Conservation (phyloP, 805 yeast species). For the Starmerella vitae region DNA sequence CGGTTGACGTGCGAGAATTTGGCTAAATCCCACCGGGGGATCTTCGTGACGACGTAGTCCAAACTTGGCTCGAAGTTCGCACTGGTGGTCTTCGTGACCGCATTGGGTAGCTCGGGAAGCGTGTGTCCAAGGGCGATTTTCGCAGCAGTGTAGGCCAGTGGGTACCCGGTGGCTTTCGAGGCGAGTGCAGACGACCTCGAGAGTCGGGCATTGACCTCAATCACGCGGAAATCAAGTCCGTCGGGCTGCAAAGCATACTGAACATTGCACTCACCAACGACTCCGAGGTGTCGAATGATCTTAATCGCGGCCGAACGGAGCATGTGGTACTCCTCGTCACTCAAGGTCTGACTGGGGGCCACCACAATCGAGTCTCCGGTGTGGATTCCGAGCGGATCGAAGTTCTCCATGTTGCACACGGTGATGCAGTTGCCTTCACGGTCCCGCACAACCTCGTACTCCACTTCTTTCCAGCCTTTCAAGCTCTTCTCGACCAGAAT, state of each 20-base stretch:
- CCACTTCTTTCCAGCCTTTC: constrained; percentile 99
- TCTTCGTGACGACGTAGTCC: constrained; percentile 92
- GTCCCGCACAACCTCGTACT: constrained; percentile 96
- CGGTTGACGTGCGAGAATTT: constrained; percentile 70
- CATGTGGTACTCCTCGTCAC: constrained; percentile 97
- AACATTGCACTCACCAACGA: constrained; percentile 97
- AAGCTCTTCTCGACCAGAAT: constrained; percentile 90
- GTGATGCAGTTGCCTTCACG: constrained; percentile 94
- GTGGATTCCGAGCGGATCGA: constrained; percentile 95
- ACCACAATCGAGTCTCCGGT: constrained; percentile 98
- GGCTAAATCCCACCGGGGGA: constrained; percentile 97
- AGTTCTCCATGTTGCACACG: constrained; percentile 98
- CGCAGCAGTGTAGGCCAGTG: constrained; percentile 96
- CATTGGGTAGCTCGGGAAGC: constrained; percentile 77
- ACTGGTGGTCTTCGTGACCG: constrained; percentile 86
- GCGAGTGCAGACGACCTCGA: constrained; percentile 98
- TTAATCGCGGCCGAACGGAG: constrained; percentile 94
- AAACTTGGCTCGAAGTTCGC: constrained; percentile 96
- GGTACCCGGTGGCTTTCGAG: constrained; percentile 97
- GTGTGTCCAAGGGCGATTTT: constrained; percentile 89
- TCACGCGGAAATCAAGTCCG: constrained; percentile 88
- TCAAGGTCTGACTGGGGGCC: constrained; percentile 94
- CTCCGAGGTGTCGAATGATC: constrained; percentile 93
- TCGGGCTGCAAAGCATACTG: constrained; percentile 92
- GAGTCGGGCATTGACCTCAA: constrained; percentile 94